Conservation (phyloP, 129 eudicot genomes). For the Centaurea solstitialis region DNA sequence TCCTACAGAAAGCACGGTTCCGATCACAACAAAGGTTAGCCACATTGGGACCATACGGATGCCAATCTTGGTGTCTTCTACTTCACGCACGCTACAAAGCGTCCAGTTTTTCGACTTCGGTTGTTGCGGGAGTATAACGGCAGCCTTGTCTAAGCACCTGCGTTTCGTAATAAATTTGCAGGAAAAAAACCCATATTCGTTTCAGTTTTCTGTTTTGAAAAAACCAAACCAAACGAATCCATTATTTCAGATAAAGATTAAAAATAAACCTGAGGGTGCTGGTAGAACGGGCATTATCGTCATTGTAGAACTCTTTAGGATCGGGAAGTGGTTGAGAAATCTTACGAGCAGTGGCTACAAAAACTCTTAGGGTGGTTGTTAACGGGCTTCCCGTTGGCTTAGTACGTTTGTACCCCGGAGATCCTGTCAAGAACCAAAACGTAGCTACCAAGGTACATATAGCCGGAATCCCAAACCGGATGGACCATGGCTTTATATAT, state of each 20-base stretch:
- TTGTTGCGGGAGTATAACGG: conserved; percentile 38
- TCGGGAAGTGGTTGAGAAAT: conserved; percentile 33
- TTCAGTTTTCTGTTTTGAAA: neutral
- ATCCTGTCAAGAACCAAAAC: conserved; percentile 41
- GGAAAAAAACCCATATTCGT: neutral
- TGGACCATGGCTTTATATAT: conserved; percentile 58
- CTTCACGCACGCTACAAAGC: conserved; percentile 55
- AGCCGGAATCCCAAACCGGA: conserved; percentile 65
- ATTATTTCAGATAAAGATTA: too few relatives aligned
- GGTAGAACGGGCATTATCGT: conserved; percentile 24
- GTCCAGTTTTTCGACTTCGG: conserved; percentile 44
- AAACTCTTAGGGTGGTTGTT: conserved; percentile 45
- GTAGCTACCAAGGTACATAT: conserved; percentile 52
- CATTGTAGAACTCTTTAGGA: conserved; percentile 27
- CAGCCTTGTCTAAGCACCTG: conserved; percentile 76
- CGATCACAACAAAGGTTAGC: conserved; percentile 59
- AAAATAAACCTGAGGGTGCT: conserved; percentile 48
- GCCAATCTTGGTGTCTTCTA: conserved; percentile 62
- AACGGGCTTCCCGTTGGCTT: conserved; percentile 49
- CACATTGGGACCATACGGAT: conserved; percentile 68
- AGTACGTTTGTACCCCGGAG: conserved; percentile 13
- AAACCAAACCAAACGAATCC: neutral
- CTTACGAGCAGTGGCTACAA: conserved; percentile 44
- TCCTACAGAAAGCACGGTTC: conserved; percentile 53
- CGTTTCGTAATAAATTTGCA: neutral